Conservation (phyloP, 2,329 filamentous ascomycete species). For the Dothideomycetes sp. region DNA sequence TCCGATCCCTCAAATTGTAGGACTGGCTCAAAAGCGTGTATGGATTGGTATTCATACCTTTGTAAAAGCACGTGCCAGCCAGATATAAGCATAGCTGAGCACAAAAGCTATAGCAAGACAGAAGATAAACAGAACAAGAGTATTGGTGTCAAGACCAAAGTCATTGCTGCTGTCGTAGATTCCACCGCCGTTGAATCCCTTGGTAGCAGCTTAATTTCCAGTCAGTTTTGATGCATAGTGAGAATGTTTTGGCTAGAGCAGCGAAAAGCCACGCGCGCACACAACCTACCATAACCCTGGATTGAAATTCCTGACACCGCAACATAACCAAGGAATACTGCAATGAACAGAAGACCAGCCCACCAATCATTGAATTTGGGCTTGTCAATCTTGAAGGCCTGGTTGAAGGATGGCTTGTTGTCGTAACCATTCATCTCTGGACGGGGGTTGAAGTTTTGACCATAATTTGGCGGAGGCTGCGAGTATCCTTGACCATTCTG, state of each 20-base stretch:
- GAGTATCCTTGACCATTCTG: conserved; percentile 16
- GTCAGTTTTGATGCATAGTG: not conserved
- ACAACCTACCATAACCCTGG: conserved; percentile 52
- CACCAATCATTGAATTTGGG: conserved; percentile 89
- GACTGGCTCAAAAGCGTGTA: not conserved
- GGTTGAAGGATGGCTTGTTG: conserved; percentile 55
- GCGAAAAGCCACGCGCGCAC: not conserved
- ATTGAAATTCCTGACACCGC: conserved; percentile 69
- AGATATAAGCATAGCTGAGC: conserved; percentile 69
- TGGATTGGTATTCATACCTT: conserved; percentile 68
- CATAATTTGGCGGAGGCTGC: conserved; percentile 31
- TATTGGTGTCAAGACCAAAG: conserved; percentile 71
- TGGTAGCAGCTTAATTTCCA: conserved; percentile 39
- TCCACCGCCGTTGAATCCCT: conserved; percentile 56
- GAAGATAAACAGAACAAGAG: conserved; percentile 75
- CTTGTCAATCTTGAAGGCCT: conserved; percentile 70
- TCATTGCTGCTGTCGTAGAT: conserved; percentile 62
- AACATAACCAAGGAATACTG: conserved; percentile 62
- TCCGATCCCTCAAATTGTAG: no score
- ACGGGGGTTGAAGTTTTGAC: conserved; percentile 26
- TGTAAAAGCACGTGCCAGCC: conserved; percentile 58
- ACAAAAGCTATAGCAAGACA: conserved; percentile 64
- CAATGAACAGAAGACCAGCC: conserved; percentile 71
- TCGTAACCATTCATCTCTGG: conserved; percentile 24
- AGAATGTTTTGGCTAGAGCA: no score